Conservation (phyloP, 208 protist genomes). For the Angomonas deanei region DNA sequence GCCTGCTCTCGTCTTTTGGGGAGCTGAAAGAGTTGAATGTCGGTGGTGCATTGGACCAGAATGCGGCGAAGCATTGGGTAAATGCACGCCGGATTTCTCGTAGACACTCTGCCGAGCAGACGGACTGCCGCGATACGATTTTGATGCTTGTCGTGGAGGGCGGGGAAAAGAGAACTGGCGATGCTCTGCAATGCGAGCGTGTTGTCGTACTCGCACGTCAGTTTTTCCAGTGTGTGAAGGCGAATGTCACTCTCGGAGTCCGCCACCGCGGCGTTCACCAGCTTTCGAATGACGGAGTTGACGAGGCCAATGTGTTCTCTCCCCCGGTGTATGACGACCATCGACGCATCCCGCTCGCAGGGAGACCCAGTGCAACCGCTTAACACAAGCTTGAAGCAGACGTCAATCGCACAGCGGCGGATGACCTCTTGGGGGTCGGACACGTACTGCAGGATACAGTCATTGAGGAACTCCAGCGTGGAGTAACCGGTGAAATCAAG, state of each 20-base stretch:
- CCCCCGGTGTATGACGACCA: conserved; percentile 76
- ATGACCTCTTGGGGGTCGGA: conserved; percentile 80
- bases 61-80: conserved; percentile 77
- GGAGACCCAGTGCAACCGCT: conserved; percentile 76
- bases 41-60: conserved; percentile 79
- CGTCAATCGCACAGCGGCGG: conserved; percentile 75
- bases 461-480: conserved; percentile 80
- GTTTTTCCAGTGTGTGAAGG: conserved; percentile 72
- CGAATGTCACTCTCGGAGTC: conserved; percentile 88
- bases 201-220: conserved; percentile 67
- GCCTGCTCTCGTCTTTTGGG: conserved; percentile 79
- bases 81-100: conserved; percentile 70
- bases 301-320: conserved; percentile 80
- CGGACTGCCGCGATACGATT: conserved; percentile 73
- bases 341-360: conserved; percentile 53
- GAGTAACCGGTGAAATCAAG: conserved; percentile 87
- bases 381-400: conserved; percentile 86
- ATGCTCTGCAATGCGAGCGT: conserved; percentile 77
- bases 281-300: conserved; percentile 61
- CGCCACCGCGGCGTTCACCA: conserved; percentile 81
- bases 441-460: conserved; percentile 72
- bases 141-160: conserved; percentile 83
- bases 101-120: conserved; percentile 78
- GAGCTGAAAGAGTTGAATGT: conserved; percentile 75
- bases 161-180: conserved; percentile 61